These are phyloP conservation scores for Lentinula edodes DNA, from an alignment of 768 basidiomycete species.

Conservation along the genomic window DNA sequence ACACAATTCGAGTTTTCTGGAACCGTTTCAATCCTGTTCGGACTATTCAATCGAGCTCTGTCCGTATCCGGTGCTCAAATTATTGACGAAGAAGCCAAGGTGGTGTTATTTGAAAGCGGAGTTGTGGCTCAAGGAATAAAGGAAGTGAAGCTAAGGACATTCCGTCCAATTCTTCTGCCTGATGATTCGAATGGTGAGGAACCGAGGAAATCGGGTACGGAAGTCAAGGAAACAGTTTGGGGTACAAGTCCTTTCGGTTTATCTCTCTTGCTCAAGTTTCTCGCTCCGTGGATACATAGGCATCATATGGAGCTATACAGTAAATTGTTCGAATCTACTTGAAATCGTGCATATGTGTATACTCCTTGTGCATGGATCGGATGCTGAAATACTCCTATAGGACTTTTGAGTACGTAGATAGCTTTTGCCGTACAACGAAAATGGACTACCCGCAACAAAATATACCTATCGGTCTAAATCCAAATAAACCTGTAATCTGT, in stretches of 20 bases:
- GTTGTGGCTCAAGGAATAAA: background rate
- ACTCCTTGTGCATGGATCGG: background rate
- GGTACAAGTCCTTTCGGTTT: background rate
- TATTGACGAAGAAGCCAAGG: background rate
- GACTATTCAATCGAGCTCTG: background rate
- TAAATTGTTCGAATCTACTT: background rate
- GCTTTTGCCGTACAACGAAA: no score
- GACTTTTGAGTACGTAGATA: no score
- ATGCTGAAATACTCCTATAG: background rate
- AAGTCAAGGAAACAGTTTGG: background rate
- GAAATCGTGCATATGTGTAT: background rate
- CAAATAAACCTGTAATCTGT: no score
- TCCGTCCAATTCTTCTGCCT: background rate
- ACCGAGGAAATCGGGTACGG: background rate
- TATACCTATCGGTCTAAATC: no score
- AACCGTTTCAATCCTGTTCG: background rate
- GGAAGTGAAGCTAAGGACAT: background rate
- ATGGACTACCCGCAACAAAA: no score
- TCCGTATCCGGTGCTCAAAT: background rate
- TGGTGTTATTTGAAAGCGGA: background rate
- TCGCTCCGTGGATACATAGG: background rate
- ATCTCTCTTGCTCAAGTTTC: background rate
- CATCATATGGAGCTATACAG: background rate
- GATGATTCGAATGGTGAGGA: background rate
- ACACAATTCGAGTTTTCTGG: background rate